Evolutionary conservation across 768 basidiomycete species (phyloP).

Genomic region (Podaxis rugospora): DNA sequence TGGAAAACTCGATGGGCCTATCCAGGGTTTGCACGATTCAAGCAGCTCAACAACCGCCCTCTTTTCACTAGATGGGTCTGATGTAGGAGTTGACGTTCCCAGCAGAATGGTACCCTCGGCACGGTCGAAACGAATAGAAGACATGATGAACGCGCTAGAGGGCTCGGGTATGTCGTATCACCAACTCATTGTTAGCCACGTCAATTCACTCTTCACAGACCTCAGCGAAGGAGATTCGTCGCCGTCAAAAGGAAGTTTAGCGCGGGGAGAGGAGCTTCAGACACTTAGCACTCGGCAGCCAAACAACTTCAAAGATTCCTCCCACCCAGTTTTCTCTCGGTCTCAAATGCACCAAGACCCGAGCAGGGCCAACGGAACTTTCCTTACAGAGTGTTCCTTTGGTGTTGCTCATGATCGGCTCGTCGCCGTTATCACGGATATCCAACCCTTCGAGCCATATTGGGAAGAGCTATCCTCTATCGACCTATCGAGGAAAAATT

Average conservation of each 20-base stretch:
- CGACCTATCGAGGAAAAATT: conserved; percentile 66
- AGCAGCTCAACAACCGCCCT: conserved; percentile 10
- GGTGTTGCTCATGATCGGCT: conserved; percentile 89
- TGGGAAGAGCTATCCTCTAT: conserved; percentile 82
- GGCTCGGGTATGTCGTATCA: conserved; percentile 49
- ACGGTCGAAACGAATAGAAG: conserved; percentile 76
- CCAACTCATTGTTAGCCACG: conserved; percentile 2
- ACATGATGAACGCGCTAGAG: conserved; percentile 73
- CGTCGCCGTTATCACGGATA: conserved; percentile 89
- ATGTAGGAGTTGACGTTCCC: conserved; percentile 20
- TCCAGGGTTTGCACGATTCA: conserved; percentile 47
- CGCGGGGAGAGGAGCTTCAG: conserved; percentile 44
- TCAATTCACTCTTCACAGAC: conserved; percentile 22
- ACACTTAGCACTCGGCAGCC: conserved; percentile 40
- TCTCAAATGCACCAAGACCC: conserved; percentile 35
- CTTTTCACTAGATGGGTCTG: neutral
- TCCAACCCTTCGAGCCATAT: conserved; percentile 90
- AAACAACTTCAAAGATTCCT: conserved; percentile 23
- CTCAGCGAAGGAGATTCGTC: conserved; percentile 49
- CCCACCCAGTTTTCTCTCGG: conserved; percentile 41
- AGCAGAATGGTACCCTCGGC: conserved; percentile 48
- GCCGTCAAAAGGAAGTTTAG: conserved; percentile 46
- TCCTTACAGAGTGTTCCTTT: conserved; percentile 97
- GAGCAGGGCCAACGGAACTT: conserved; percentile 38
- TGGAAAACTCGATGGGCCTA: conserved; percentile 87